These are phyloP conservation scores for Rachicladosporium sp. DNA, from an alignment of 2,329 filamentous ascomycete genomes.

Conservation along the genomic window DNA sequence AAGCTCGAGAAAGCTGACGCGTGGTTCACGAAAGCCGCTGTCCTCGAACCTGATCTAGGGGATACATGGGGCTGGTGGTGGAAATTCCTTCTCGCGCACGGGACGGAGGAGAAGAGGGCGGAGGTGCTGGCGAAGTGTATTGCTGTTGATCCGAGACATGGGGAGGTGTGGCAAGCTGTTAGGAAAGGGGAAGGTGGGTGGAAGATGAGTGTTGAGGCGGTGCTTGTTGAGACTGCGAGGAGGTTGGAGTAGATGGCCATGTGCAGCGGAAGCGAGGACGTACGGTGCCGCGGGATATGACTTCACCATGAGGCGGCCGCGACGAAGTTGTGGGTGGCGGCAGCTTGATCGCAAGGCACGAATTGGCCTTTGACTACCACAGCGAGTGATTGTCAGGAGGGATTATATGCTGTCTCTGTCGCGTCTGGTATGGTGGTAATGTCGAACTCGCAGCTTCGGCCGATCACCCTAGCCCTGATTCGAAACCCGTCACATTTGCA, in stretches of 20 bases:
- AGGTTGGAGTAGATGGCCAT: slow-evolving; percentile 66
- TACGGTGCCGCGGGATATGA: too few relatives aligned
- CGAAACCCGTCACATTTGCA: too few relatives aligned
- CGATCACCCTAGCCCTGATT: too few relatives aligned
- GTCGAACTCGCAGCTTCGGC: too few relatives aligned
- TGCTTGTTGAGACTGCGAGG: slow-evolving; percentile 65
- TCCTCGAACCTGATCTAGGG: slow-evolving; percentile 73
- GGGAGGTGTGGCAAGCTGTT: slow-evolving; percentile 79
- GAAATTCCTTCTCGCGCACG: slow-evolving; percentile 83
- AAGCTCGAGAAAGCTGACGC: slow-evolving; percentile 85
- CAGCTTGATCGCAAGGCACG: too few relatives aligned
- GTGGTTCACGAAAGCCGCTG: slow-evolving; percentile 94
- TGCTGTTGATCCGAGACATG: slow-evolving; percentile 76
- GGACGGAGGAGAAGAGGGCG: slow-evolving; percentile 79
- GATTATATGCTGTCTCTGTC: too few relatives aligned
- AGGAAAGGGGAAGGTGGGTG: slow-evolving; percentile 71
- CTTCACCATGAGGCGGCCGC: too few relatives aligned
- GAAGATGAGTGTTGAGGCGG: slow-evolving; percentile 55
- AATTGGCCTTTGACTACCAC: too few relatives aligned
- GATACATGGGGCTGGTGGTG: slow-evolving; percentile 99
- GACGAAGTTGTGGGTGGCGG: too few relatives aligned
- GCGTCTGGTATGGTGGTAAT: too few relatives aligned
- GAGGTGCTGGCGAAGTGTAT: slow-evolving; percentile 76
- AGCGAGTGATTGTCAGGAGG: slow-evolving; percentile 3
- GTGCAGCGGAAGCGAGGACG: too few relatives aligned